phyloP scores from a whole-genome alignment of 176 grass and related monocot species.

The Aegilops sharonensis region DNA sequence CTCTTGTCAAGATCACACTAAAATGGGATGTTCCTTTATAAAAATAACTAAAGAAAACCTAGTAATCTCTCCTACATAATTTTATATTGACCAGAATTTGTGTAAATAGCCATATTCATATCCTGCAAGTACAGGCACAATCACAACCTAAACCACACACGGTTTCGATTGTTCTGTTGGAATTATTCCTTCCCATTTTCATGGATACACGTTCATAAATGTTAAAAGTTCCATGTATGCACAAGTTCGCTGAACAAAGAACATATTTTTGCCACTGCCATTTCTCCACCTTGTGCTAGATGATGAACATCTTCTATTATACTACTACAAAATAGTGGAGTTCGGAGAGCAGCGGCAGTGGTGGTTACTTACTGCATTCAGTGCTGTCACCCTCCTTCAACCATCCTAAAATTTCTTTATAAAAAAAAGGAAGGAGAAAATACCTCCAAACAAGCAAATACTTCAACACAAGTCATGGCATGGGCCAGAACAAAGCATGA shows the following conservation, averaged over 20 bases:
- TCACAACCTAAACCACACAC: background rate
- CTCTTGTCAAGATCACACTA: conserved; percentile 14
- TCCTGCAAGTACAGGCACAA: too few species aligned
- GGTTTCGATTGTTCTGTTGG: background rate
- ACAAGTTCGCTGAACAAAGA: conserved; percentile 19
- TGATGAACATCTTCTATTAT: background rate
- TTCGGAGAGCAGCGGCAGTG: background rate
- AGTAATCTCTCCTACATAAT: background rate
- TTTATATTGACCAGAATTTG: conserved; percentile 2
- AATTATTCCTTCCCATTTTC: background rate
- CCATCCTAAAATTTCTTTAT: background rate
- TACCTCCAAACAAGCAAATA: background rate
- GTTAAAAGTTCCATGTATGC: background rate
- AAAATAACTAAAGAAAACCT: conserved; percentile 8
- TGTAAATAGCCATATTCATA: background rate
- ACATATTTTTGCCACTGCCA: conserved; percentile 21
- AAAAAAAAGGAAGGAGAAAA: background rate
- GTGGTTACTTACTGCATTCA: background rate
- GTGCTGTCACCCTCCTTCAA: background rate
- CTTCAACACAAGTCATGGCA: background rate
- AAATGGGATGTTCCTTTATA: conserved; percentile 8
- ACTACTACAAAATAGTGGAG: background rate
- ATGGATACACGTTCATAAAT: background rate
- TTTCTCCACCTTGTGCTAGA: background rate
- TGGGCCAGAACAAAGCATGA: background rate